phyloP scores from a whole-genome alignment of 768 basidiomycete genomes.

The Rhizopogon vesiculosus region DNA sequence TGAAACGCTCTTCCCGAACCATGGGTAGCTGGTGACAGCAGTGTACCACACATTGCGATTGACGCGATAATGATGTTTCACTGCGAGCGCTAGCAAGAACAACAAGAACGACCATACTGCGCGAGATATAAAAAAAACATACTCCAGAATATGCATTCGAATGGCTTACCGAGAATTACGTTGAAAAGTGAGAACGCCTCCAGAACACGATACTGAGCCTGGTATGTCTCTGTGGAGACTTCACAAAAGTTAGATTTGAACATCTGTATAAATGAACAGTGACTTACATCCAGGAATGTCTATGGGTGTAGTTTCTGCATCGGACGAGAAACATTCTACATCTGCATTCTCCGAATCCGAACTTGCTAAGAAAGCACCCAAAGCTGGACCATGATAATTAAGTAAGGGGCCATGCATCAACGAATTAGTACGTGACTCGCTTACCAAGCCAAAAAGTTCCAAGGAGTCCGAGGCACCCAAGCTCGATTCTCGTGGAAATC shows the following conservation, averaged over 20 bases:
- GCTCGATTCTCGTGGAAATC: conserved; percentile 72
- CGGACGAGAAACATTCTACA: conserved; percentile 74
- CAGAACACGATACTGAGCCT: conserved; percentile 83
- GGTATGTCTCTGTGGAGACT: conserved; percentile 85
- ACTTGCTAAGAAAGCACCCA: conserved; percentile 66
- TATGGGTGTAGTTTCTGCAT: conserved; percentile 45
- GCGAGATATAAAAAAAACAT: conserved; percentile 18
- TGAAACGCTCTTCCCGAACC: conserved; percentile 49
- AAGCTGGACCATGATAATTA: conserved; percentile 40
- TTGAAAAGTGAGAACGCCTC: conserved; percentile 80
- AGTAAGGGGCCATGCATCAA: conserved; percentile 5
- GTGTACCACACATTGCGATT: conserved; percentile 58
- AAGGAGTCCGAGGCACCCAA: conserved; percentile 63
- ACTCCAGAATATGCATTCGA: background rate
- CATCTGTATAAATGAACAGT: background rate
- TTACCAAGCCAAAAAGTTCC: conserved; percentile 79
- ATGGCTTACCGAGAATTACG: conserved; percentile 55
- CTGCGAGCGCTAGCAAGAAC: conserved; percentile 38
- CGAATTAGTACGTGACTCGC: conserved; percentile 17
- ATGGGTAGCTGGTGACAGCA: conserved; percentile 67
- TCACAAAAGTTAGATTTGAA: background rate
- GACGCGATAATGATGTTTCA: conserved; percentile 39
- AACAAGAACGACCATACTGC: conserved; percentile 45
- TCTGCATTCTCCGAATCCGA: conserved; percentile 78
- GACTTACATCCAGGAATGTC: conserved; percentile 64